phyloP scores from a whole-genome alignment of 169 alveolate genomes.

The Plasmodium yoelii region DNA sequence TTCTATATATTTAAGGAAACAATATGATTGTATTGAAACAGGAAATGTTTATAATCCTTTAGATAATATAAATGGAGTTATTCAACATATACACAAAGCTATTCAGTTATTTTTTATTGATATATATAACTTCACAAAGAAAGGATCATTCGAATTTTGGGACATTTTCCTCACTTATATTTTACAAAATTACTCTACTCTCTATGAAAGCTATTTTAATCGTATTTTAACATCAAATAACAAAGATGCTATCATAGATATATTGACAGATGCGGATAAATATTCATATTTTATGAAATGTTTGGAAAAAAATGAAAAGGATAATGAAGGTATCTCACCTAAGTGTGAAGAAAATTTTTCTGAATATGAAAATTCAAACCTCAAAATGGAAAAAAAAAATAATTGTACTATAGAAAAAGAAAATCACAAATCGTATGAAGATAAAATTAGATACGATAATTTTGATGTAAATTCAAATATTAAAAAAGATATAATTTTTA shows the following conservation, averaged over 20 bases:
- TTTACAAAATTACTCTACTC: constrained; percentile 43
- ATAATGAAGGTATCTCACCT: too few relatives aligned
- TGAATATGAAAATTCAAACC: background rate
- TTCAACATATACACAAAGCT: constrained; percentile 22
- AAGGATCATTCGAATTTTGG: constrained; percentile 48
- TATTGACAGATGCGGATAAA: background rate
- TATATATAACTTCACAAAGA: constrained; percentile 67
- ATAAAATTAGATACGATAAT: background rate
- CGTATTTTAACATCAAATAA: constrained; percentile 10
- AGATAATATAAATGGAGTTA: background rate
- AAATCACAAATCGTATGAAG: background rate
- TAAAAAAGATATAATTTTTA: constrained; percentile 3
- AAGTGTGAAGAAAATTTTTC: background rate
- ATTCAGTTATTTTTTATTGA: constrained; percentile 29
- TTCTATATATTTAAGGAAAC: constrained; percentile 25
- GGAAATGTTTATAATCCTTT: constrained; percentile 14
- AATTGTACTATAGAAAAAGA: background rate
- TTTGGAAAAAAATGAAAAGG: too few relatives aligned
- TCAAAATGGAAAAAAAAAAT: background rate
- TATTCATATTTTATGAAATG: background rate
- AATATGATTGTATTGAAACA: constrained; percentile 69
- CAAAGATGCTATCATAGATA: background rate
- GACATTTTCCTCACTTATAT: constrained; percentile 58
- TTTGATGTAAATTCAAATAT: background rate
- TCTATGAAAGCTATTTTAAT: constrained; percentile 22